Percentiles rank a stretch among this genome's conserved stretches.
Evolutionary conservation across 352 stramenopile species (phyloP).

Genomic region (Thraustochytrium sp.): DNA sequence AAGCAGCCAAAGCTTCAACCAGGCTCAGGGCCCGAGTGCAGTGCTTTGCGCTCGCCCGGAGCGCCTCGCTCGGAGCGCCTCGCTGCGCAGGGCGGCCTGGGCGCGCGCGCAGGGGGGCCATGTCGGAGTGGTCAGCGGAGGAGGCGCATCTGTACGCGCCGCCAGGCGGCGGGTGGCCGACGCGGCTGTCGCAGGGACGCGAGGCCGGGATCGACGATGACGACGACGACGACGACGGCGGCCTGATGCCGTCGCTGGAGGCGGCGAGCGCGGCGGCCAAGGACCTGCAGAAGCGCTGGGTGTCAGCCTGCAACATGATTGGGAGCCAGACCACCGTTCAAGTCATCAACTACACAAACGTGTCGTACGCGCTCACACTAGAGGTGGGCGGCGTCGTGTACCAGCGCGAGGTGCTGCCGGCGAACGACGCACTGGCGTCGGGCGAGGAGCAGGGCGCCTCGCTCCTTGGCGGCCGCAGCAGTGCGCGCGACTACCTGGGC

Average conservation of each 20-base stretch:
- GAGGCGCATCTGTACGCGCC: no score
- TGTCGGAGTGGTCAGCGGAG: background rate
- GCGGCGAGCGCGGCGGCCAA: background rate
- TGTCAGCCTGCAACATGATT: slow-evolving; percentile 8
- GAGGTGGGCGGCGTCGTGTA: slow-evolving; percentile 7
- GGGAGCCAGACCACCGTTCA: background rate
- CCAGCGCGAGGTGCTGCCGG: background rate
- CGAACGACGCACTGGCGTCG: background rate
- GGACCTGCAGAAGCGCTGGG: background rate
- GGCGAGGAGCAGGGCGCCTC: background rate
- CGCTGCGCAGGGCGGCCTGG: background rate
- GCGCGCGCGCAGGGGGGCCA: background rate
- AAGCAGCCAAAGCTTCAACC: no score
- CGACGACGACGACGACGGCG: no score
- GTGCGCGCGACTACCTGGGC: background rate
- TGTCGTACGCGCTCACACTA: slow-evolving; percentile 8
- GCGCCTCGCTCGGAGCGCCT: no score
- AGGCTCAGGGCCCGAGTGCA: no score
- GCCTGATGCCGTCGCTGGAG: background rate
- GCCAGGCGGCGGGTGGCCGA: background rate
- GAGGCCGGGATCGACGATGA: background rate
- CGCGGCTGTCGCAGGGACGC: background rate
- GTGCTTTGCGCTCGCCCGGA: no score
- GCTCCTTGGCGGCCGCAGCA: background rate
- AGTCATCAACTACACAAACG: slow-evolving; percentile 16